Base-by-base conservation (phyloP, 176 grass and related monocot genomes). In the Triticum monococcum region DNA sequence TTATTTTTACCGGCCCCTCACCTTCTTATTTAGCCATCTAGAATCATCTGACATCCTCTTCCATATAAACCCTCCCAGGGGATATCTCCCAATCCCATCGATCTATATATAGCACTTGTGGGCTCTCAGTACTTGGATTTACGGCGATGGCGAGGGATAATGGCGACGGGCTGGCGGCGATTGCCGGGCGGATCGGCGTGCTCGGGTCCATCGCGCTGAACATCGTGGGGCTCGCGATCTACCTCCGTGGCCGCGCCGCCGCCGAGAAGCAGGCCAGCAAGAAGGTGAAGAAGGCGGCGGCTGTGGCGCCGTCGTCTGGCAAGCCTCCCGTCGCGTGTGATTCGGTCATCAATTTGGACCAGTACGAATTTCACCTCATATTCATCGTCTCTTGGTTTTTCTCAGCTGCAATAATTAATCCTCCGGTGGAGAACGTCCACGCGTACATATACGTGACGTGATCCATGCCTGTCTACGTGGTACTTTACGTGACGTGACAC, bases 341-440 rank as follows among this genome's bases (percentile, higher is more conserved):
- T 10, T 85, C 88, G 1, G 13, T 84, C 0, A 84, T 98, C 1
- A 92, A 89, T 17, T 90, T 98, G 1, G 93, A 87, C 30, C 91
- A 92, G 96, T 98, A 43, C 86, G 96, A 22, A 26, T 79, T 28
- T 22, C 68, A 64, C 68, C 79, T 31, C 14, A 18, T 83, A 12
- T 83, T 14, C 80, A 3, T 65, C 12, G 4, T 82, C 38, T 48
- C 74, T 20, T 13, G 37, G 16, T 59, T 3, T 12, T 66, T 31
- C 16, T 5, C 38, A 10, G 38, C 38, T 25, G 38, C 38, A 12
- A 48, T 2, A 66, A 45, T 26, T 25, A 4, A 83, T 77, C 4
- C 7, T 5, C 5, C 4, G 43, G 46, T 5, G 36, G 31, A 17
- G 31, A 17, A 65, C 23, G 18, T 59, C 3, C 18, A 2, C 13